A percentile compares a stretch with the other conserved stretches of the same genome.
These are phyloP conservation scores for Dichomitus squalens DNA, from an alignment of 1,284 basidiomycete species.

Conservation along the genomic window DNA sequence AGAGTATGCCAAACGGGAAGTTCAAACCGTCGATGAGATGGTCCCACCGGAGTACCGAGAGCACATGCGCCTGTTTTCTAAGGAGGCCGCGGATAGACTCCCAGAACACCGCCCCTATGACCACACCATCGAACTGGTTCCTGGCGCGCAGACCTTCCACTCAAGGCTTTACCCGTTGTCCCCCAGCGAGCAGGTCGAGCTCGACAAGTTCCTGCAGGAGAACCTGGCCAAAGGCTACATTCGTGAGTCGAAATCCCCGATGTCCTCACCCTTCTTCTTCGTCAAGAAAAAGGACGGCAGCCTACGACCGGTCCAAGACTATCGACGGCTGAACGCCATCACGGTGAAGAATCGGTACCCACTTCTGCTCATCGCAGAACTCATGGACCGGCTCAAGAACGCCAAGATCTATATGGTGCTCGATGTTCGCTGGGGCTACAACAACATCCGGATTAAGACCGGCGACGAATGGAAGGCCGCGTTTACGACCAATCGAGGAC, in stretches of 20 bases:
- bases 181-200: not conserved
- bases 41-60: no score
- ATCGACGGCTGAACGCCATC: conserved; percentile 21
- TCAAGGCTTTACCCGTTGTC: conserved; percentile 6
- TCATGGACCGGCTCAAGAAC: conserved; percentile 5
- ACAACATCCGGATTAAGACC: conserved; percentile 17
- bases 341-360: conserved; percentile 14
- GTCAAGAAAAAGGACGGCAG: conserved; percentile 42
- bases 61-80: not conserved
- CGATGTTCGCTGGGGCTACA: conserved; percentile 14
- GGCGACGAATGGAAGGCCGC: conserved; percentile 21
- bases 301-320: not conserved
- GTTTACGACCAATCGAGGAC: conserved; percentile 11
- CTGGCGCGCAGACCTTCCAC: not conserved
- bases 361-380: conserved; percentile 4
- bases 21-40: not conserved
- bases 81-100: not conserved
- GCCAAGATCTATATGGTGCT: conserved; percentile 11
- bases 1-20: not conserved
- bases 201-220: conserved; percentile 29
- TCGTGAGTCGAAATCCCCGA: no score
- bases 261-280: conserved; percentile 36
- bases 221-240: no score
- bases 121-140: conserved; percentile 6
- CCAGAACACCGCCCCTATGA: conserved; percentile 1